Conservation (phyloP, 495 filamentous ascomycete species). For the Podospora comata region DNA sequence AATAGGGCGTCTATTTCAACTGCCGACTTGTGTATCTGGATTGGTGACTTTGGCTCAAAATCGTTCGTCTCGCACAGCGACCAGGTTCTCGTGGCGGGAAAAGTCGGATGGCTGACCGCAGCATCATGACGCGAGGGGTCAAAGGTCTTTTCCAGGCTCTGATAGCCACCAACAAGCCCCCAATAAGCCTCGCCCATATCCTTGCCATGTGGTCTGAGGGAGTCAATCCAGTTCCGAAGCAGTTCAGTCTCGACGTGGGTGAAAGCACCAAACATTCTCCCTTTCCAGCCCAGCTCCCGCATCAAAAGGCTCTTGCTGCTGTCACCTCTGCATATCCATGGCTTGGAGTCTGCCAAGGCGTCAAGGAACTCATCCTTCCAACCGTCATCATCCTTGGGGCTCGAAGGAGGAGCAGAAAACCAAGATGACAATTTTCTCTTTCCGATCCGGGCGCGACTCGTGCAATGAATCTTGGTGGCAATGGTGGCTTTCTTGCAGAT, state of each 20-base stretch:
- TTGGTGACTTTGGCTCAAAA: neutral
- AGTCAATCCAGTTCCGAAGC: constrained; percentile 38
- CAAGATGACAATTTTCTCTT: constrained; percentile 16
- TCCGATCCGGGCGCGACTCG: constrained; percentile 35
- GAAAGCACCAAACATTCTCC: constrained; percentile 46
- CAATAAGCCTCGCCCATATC: constrained; percentile 9
- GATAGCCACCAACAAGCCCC: constrained; percentile 5
- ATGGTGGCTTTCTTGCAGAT: constrained; percentile 34
- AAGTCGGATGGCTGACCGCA: neutral
- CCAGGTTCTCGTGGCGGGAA: neutral
- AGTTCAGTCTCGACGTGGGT: constrained; percentile 36
- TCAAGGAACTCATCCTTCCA: neutral
- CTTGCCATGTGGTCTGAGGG: constrained; percentile 10
- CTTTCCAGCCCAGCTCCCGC: constrained; percentile 37
- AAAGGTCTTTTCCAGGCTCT: neutral
- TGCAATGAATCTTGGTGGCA: constrained; percentile 37
- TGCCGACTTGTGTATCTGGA: neutral
- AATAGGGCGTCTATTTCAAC: neutral
- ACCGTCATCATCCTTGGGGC: neutral
- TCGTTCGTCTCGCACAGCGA: neutral
- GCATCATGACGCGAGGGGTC: neutral
- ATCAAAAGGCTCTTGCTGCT: constrained; percentile 38
- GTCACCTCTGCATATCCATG: constrained; percentile 38
- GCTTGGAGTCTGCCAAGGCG: constrained; percentile 17
- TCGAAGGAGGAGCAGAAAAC: neutral